Conservation (phyloP, 768 basidiomycete genomes). For the Butyriboletus loyo region DNA sequence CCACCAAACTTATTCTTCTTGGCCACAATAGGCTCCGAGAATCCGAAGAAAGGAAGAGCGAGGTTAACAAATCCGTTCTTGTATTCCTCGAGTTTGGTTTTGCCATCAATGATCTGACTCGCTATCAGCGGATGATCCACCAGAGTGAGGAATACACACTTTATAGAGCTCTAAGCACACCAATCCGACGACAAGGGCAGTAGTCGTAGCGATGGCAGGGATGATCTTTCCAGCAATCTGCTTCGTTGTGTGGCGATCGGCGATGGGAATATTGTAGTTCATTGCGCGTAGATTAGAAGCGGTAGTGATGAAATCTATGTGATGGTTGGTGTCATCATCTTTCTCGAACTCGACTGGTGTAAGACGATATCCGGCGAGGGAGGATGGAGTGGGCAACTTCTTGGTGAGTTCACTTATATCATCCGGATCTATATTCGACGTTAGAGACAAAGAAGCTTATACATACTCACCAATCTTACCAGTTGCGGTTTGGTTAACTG, state of each 20-base stretch:
- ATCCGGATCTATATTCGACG: conserved; percentile 38
- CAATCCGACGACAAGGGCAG: conserved; percentile 90
- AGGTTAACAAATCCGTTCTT: conserved; percentile 99
- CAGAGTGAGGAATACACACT: conserved; percentile 37
- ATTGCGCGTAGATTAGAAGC: conserved; percentile 94
- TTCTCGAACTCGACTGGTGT: conserved; percentile 98
- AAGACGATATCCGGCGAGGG: conserved; percentile 93
- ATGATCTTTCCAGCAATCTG: conserved; percentile 99
- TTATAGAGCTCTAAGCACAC: conserved; percentile 98
- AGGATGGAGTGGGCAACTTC: conserved; percentile 83
- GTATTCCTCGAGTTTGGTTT: conserved; percentile 89
- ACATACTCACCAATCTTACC: conserved; percentile 18
- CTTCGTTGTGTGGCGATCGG: conserved; percentile 92
- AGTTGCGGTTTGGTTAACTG: conserved; percentile 55
- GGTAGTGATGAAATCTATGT: conserved; percentile 98
- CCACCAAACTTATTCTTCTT: conserved; percentile 83
- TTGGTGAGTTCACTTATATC: conserved; percentile 56
- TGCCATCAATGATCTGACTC: conserved; percentile 86
- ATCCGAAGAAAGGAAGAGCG: conserved; percentile 97
- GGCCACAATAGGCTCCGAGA: conserved; percentile 94
- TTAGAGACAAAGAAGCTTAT: conserved; percentile 2
- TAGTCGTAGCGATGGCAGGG: conserved; percentile 98
- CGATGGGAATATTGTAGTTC: conserved; percentile 87
- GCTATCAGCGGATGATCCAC: neutral
- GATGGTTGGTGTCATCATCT: conserved; percentile 96